Evolutionary conservation across 139 green algal genomes (phyloP).

Genomic region (Asterochloris sp.): DNA sequence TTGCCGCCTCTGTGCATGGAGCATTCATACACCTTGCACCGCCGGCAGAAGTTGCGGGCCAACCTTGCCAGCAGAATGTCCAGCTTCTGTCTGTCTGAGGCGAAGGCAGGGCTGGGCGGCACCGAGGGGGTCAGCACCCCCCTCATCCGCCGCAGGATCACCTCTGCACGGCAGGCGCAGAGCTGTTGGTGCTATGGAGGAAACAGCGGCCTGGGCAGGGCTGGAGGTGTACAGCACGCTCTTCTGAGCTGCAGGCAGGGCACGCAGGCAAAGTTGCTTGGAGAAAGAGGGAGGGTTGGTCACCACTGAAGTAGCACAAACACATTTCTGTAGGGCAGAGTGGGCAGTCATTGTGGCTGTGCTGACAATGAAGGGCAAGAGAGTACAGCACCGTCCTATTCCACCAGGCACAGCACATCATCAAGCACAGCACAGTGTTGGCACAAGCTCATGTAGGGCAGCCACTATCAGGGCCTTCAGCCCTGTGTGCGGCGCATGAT

Average conservation of each 20-base stretch:
- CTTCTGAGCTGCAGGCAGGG: background rate
- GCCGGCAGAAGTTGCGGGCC: slow-evolving; percentile 46
- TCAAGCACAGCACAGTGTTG: too few species aligned
- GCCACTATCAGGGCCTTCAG: too few species aligned
- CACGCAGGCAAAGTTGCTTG: background rate
- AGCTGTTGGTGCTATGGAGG: background rate
- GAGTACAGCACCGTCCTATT: too few species aligned
- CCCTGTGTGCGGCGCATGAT: too few species aligned
- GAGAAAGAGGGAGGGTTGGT: too few species aligned
- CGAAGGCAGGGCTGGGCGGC: background rate
- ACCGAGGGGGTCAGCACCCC: slow-evolving; percentile 1
- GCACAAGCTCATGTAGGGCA: too few species aligned
- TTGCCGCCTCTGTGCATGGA: slow-evolving; percentile 37
- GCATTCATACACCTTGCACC: slow-evolving; percentile 62
- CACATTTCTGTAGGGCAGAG: too few species aligned
- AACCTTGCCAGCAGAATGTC: slow-evolving; percentile 26
- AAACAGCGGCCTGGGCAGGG: background rate
- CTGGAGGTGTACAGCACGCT: background rate
- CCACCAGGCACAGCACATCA: too few species aligned
- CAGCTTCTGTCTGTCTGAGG: slow-evolving; percentile 14
- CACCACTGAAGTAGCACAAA: too few species aligned
- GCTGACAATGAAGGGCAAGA: too few species aligned
- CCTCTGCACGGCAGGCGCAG: background rate
- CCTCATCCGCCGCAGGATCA: slow-evolving; percentile 21
- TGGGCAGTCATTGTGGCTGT: too few species aligned